Conservation (phyloP, 139 green algal species). For the Axilococcus clingmanii region DNA sequence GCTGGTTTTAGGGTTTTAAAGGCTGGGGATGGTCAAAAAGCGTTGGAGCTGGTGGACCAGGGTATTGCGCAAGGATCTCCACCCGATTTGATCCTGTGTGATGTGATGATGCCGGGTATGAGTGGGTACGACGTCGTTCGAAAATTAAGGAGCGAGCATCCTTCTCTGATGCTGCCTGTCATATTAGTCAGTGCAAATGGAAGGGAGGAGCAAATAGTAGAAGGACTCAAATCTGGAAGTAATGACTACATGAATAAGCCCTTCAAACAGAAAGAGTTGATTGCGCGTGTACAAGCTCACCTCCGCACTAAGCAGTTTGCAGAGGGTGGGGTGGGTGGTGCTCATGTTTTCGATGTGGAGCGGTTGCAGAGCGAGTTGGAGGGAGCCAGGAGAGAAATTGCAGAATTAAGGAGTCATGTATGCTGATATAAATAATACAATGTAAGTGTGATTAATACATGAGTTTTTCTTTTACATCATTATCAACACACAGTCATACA, state of each 20-base stretch:
- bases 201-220: slow-evolving; percentile 59
- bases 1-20: slow-evolving; percentile 36
- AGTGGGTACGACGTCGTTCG: slow-evolving; percentile 38
- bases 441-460: not conserved
- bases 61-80: slow-evolving; percentile 3
- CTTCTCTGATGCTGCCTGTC: slow-evolving; percentile 47
- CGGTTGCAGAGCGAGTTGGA: no score
- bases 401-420: not conserved
- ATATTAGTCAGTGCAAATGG: slow-evolving; percentile 61
- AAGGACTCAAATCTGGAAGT: slow-evolving; percentile 42
- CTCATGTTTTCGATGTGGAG: no score
- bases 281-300: slow-evolving; percentile 46
- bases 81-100: slow-evolving; percentile 57
- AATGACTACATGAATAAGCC: slow-evolving; percentile 68
- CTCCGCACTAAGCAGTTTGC: slow-evolving; percentile 26
- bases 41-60: slow-evolving; percentile 21
- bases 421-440: not conserved
- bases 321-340: not conserved
- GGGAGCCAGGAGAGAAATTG: no score
- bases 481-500: no score
- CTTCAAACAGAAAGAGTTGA: slow-evolving; percentile 46
- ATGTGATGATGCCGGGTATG: slow-evolving; percentile 72
- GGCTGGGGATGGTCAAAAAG: slow-evolving; percentile 25
- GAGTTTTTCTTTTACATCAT: no score
- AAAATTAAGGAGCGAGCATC: slow-evolving; percentile 25